phyloP scores from a whole-genome alignment of 768 basidiomycete species.

The Lentinula lateritia region DNA sequence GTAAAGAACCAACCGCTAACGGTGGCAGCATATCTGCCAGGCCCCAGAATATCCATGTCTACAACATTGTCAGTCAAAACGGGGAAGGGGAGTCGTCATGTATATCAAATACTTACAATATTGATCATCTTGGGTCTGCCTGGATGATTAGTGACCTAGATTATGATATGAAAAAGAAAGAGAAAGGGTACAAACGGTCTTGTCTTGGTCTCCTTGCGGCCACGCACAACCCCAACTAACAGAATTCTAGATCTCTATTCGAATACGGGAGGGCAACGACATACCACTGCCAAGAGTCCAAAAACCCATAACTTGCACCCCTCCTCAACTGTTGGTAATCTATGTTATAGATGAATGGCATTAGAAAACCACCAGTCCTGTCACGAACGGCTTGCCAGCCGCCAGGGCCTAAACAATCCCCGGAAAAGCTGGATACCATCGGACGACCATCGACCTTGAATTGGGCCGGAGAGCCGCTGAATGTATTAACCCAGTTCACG shows the following conservation, averaged over 20 bases:
- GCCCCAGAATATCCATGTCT: constrained; percentile 37
- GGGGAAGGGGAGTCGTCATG: neutral
- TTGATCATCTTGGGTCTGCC: constrained; percentile 37
- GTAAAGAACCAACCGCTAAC: constrained; percentile 29
- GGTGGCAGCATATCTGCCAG: constrained; percentile 32
- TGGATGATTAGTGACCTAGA: neutral
- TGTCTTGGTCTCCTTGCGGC: constrained; percentile 42
- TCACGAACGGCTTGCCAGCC: constrained; percentile 27
- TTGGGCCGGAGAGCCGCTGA: neutral
- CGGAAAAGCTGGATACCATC: constrained; percentile 2
- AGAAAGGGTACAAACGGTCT: constrained; percentile 19
- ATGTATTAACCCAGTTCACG: neutral
- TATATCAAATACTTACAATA: constrained; percentile 32
- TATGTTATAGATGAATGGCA: constrained; percentile 55
- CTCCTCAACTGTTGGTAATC: constrained; percentile 30
- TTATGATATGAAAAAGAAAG: neutral
- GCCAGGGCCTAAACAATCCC: constrained; percentile 1
- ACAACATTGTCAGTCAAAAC: neutral
- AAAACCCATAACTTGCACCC: constrained; percentile 35
- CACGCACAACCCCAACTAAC: constrained; percentile 57
- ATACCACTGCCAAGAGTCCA: constrained; percentile 45
- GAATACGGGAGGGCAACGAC: constrained; percentile 10
- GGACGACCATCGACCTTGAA: neutral
- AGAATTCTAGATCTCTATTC: neutral
- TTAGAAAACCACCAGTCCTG: constrained; percentile 35